Evolutionary conservation across 352 stramenopile species (phyloP).

Genomic region (Phytophthora foliorum): DNA sequence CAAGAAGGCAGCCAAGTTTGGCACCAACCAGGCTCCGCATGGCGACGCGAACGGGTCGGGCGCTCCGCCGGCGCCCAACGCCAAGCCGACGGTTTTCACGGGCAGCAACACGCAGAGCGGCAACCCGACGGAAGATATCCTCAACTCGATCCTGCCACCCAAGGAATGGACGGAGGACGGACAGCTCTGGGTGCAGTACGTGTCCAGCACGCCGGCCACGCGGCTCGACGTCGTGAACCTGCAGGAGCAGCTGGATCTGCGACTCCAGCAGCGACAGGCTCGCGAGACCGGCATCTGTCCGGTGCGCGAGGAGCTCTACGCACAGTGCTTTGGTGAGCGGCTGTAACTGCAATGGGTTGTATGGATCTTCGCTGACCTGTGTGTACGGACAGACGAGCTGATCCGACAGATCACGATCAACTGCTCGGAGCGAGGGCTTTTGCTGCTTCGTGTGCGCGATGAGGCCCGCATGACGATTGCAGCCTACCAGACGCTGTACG

Average conservation of each 20-base stretch:
- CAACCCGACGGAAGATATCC: constrained; percentile 90
- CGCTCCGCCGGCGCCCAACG: constrained; percentile 21
- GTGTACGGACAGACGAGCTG: constrained; percentile 91
- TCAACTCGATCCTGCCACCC: constrained; percentile 93
- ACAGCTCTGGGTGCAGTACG: constrained; percentile 95
- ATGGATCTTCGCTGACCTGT: no score
- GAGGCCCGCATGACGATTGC: constrained; percentile 94
- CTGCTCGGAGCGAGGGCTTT: constrained; percentile 90
- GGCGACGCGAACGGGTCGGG: constrained; percentile 22
- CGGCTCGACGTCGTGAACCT: constrained; percentile 94
- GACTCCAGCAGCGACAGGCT: constrained; percentile 92
- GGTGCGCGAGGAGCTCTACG: constrained; percentile 93
- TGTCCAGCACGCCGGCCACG: constrained; percentile 92
- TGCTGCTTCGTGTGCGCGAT: constrained; percentile 91
- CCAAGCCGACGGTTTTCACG: constrained; percentile 71
- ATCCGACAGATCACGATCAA: constrained; percentile 96
- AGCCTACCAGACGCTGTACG: constrained; percentile 94
- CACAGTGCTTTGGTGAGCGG: constrained; percentile 89
- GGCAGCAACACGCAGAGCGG: constrained; percentile 64
- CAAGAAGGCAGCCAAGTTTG: constrained; percentile 44
- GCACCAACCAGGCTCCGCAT: constrained; percentile 38
- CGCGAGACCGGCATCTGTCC: constrained; percentile 94
- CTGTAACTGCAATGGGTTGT: no score
- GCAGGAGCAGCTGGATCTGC: constrained; percentile 92
- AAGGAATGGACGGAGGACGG: constrained; percentile 92